Evolutionary conservation across 2,329 filamentous ascomycete species (phyloP).

Genomic region (Aspergillus fischeri): DNA sequence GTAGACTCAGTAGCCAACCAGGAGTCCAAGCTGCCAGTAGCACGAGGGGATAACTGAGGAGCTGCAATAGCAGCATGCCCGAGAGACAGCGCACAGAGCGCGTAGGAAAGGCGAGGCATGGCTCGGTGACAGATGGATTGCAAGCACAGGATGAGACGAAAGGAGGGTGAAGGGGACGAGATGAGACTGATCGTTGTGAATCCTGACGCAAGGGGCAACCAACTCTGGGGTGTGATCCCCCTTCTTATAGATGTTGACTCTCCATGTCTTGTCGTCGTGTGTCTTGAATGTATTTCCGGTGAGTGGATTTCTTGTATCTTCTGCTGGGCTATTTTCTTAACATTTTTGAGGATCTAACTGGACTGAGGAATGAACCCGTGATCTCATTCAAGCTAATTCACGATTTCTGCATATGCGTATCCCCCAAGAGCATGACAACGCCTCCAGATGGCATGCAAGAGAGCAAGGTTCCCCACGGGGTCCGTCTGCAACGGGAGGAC

Average conservation of each 20-base stretch:
- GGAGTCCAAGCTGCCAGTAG: conserved; percentile 16
- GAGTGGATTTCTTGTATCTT: neutral
- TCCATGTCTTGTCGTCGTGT: neutral
- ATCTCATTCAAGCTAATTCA: neutral
- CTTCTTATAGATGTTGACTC: neutral
- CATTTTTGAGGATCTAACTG: neutral
- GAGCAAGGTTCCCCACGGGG: neutral
- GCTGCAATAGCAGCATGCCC: conserved; percentile 15
- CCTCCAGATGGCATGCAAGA: neutral
- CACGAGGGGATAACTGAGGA: conserved; percentile 15
- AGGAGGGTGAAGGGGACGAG: neutral
- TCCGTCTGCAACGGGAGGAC: neutral
- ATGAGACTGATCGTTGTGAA: neutral
- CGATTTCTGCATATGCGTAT: neutral
- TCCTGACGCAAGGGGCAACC: neutral
- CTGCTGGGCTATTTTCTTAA: neutral
- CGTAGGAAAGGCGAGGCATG: neutral
- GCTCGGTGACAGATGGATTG: neutral
- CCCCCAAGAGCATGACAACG: neutral
- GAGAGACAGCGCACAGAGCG: conserved; percentile 7
- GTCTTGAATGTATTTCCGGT: neutral
- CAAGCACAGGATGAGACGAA: neutral
- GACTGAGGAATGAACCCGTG: too few species aligned
- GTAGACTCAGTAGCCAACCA: conserved; percentile 39
- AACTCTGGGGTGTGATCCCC: neutral